phyloP scores from a whole-genome alignment of 805 yeast species.

The Wickerhamiella cacticola region DNA sequence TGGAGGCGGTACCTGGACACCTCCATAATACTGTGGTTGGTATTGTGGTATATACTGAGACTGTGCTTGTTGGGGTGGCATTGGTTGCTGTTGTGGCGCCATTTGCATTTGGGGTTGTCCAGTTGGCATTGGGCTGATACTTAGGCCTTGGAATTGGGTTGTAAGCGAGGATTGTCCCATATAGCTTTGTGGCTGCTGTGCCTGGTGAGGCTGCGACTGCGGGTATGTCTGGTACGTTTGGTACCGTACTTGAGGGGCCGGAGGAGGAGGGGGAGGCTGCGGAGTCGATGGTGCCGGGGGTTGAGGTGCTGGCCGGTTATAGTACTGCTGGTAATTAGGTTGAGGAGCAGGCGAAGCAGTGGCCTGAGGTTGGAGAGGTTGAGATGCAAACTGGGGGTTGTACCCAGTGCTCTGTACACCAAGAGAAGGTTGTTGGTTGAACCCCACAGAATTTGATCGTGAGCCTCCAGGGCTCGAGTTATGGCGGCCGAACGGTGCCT shows the following conservation, averaged over 20 bases:
- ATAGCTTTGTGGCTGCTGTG: background rate
- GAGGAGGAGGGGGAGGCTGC: no score
- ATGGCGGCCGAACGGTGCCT: background rate
- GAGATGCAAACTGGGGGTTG: background rate
- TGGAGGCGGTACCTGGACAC: conserved; percentile 12
- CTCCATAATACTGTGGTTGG: conserved; percentile 12
- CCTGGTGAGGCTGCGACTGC: background rate
- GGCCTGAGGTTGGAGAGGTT: background rate
- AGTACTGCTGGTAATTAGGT: background rate
- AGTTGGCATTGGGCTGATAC: conserved; percentile 3
- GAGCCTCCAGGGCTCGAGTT: background rate
- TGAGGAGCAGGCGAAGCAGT: background rate
- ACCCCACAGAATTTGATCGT: background rate
- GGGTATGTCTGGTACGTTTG: background rate
- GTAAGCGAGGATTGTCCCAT: background rate
- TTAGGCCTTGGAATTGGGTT: background rate
- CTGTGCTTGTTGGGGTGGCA: conserved; percentile 3
- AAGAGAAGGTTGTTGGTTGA: background rate
- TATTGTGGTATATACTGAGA: background rate
- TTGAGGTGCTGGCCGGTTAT: background rate
- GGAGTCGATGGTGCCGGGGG: background rate
- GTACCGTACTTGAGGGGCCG: conserved; percentile 1
- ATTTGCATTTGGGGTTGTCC: conserved; percentile 6
- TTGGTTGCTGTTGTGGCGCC: background rate
- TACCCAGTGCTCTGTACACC: background rate